phyloP scores from a whole-genome alignment of 2,329 filamentous ascomycete species.

The Epichloe sp. region DNA sequence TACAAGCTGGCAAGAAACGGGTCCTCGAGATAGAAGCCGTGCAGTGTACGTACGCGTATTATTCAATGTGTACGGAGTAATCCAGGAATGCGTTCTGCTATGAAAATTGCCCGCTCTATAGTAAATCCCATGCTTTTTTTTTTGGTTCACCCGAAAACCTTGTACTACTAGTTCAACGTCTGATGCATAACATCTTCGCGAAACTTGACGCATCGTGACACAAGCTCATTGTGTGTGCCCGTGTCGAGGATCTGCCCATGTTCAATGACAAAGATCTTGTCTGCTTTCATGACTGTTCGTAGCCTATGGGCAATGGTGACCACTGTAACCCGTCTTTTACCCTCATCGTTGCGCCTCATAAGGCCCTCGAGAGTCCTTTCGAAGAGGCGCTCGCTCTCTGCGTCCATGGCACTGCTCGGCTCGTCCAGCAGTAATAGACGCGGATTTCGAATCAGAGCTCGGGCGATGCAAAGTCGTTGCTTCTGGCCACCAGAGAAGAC shows the following conservation, averaged over 20 bases:
- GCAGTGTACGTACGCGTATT: no score
- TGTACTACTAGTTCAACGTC: no score
- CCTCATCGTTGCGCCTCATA: conserved; percentile 9
- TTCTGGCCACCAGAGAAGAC: conserved; percentile 54
- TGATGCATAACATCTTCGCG: neutral
- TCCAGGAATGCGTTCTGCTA: no score
- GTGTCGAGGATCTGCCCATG: conserved; percentile 23
- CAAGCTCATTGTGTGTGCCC: conserved; percentile 1
- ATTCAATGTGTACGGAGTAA: no score
- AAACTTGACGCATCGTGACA: neutral
- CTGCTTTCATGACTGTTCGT: conserved; percentile 28
- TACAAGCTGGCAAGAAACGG: no score
- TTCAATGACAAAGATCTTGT: conserved; percentile 30
- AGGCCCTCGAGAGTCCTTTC: conserved; percentile 40
- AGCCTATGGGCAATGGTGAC: conserved; percentile 33
- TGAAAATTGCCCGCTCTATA: no score
- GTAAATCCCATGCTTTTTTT: no score
- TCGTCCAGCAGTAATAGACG: conserved; percentile 44
- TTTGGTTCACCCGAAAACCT: no score
- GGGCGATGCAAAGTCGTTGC: conserved; percentile 55
- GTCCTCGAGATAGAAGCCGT: no score
- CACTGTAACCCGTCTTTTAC: conserved; percentile 26
- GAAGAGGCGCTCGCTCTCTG: conserved; percentile 32
- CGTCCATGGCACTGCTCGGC: conserved; percentile 48
- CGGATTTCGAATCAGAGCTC: conserved; percentile 51